Conservation (phyloP, 768 basidiomycete genomes). For the Leccinellum luteum region DNA sequence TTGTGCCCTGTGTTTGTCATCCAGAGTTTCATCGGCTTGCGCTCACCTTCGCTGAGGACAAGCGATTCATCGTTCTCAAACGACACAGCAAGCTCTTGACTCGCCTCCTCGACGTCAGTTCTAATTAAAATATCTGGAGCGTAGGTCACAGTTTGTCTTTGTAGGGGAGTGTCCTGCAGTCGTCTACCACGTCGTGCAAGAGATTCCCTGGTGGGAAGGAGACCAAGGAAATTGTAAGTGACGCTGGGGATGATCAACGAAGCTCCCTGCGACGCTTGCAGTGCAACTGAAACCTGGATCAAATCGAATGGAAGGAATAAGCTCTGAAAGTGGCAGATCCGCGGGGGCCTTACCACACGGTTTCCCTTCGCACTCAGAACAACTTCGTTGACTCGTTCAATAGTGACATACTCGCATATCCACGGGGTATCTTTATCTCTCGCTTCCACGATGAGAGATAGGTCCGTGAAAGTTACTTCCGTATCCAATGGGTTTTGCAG, state of each 20-base stretch:
- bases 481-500: conserved; percentile 71
- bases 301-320: conserved; percentile 1
- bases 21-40: conserved; percentile 48
- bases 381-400: conserved; percentile 63
- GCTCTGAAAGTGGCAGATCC: neutral
- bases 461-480: conserved; percentile 63
- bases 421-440: conserved; percentile 30
- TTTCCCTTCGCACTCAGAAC: conserved; percentile 60
- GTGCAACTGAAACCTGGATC: conserved; percentile 56
- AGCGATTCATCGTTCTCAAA: conserved; percentile 54
- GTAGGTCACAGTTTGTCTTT: conserved; percentile 68
- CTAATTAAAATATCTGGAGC: conserved; percentile 62
- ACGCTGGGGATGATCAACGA: conserved; percentile 56
- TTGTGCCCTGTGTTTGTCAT: conserved; percentile 65
- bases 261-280: conserved; percentile 52
- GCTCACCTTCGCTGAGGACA: conserved; percentile 68
- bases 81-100: conserved; percentile 59
- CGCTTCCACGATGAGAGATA: conserved; percentile 55
- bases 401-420: conserved; percentile 43
- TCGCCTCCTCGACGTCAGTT: conserved; percentile 60
- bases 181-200: conserved; percentile 71
- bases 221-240: conserved; percentile 68
- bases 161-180: conserved; percentile 69
- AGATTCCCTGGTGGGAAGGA: conserved; percentile 65
- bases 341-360: conserved; percentile 49